These are phyloP conservation scores for Linanthus parryae DNA, from an alignment of 148 eudicot species.

Conservation along the genomic window DNA sequence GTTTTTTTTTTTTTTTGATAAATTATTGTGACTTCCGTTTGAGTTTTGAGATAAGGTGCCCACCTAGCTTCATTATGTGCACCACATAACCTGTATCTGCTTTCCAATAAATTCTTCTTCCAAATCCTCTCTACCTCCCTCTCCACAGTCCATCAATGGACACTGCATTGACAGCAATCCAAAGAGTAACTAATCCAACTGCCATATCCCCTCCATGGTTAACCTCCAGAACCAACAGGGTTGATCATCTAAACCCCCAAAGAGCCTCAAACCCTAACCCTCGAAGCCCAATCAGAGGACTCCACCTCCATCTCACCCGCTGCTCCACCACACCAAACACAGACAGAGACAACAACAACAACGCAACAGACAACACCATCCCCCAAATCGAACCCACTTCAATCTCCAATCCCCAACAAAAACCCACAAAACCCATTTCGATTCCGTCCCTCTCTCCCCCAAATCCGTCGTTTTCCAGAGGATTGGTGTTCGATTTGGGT, in stretches of 20 bases:
- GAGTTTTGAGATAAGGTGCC: no score
- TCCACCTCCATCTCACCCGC: slow-evolving; percentile 18
- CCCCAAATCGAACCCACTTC: slow-evolving; percentile 12
- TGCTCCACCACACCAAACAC: slow-evolving; percentile 50
- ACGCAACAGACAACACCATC: slow-evolving; percentile 24
- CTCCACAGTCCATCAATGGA: slow-evolving; percentile 27
- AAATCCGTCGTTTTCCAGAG: slow-evolving; percentile 27
- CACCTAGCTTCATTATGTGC: no score
- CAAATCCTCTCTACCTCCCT: no score
- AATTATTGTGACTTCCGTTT: no score
- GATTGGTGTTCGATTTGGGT: slow-evolving; percentile 70
- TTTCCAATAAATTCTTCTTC: no score
- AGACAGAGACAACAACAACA: slow-evolving; percentile 27
- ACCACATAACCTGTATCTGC: no score
- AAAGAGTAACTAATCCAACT: slow-evolving; percentile 5
- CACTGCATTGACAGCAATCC: slow-evolving; percentile 10
- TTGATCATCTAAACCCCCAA: background rate
- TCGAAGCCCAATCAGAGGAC: slow-evolving; percentile 15
- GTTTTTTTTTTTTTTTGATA: no score
- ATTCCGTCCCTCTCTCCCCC: slow-evolving; percentile 16
- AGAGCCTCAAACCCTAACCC: slow-evolving; percentile 14
- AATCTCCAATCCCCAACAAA: slow-evolving; percentile 2
- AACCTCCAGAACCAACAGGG: background rate
- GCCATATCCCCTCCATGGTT: slow-evolving; percentile 2
- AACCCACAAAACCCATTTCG: slow-evolving; percentile 16